These are phyloP conservation scores for Fusarium liriodendri DNA, from an alignment of 2,329 filamentous ascomycete genomes.

Conservation along the genomic window DNA sequence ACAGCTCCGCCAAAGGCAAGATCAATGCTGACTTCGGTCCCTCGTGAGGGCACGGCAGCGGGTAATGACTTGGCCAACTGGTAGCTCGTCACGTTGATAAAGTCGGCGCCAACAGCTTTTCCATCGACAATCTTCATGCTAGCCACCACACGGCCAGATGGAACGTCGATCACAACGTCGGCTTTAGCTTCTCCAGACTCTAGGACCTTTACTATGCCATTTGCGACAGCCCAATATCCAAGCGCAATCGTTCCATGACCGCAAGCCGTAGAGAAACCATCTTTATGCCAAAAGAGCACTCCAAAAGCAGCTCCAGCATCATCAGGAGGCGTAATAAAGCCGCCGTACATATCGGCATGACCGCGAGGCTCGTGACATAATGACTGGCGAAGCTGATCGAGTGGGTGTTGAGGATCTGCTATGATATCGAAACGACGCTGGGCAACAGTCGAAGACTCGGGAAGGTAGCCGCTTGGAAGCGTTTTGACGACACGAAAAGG, in stretches of 20 bases:
- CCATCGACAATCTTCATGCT: neutral
- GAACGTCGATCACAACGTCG: conserved; percentile 33
- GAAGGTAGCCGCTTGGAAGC: conserved; percentile 11
- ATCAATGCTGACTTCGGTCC: neutral
- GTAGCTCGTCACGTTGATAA: conserved; percentile 34
- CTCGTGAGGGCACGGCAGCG: neutral
- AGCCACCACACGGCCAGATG: conserved; percentile 22
- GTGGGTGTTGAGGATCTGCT: neutral
- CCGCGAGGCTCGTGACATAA: conserved; percentile 32
- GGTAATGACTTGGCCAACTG: conserved; percentile 13
- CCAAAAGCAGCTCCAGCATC: conserved; percentile 38
- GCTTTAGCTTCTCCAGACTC: conserved; percentile 1
- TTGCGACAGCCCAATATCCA: conserved; percentile 39
- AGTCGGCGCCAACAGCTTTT: conserved; percentile 18
- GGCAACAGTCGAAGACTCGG: conserved; percentile 4
- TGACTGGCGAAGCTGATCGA: conserved; percentile 25
- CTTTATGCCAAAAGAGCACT: conserved; percentile 45
- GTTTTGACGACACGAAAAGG: conserved; percentile 39
- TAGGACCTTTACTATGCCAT: neutral
- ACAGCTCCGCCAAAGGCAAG: conserved; percentile 28
- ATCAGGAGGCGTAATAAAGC: conserved; percentile 39
- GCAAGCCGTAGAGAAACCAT: conserved; percentile 44
- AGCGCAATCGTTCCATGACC: conserved; percentile 44
- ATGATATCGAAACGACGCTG: conserved; percentile 12
- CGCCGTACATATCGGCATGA: conserved; percentile 42